Percentiles rank a stretch among this genome's conserved stretches.
phyloP scores from a whole-genome alignment of 805 yeast species.

The Phaffomyces opuntiae region DNA sequence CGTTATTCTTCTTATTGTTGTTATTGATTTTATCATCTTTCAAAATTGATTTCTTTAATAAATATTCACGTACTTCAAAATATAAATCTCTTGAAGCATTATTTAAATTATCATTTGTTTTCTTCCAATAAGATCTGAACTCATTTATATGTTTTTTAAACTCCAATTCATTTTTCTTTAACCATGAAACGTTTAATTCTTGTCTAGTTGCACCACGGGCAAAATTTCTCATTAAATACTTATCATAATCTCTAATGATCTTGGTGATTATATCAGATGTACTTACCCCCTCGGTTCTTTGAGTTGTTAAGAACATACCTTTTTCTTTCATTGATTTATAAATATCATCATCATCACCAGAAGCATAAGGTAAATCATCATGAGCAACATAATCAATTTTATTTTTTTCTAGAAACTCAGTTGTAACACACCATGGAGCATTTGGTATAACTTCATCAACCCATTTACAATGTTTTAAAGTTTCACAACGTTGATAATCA shows the following conservation, averaged over 20 bases:
- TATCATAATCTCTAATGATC: slow-evolving; percentile 92
- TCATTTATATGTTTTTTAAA: slow-evolving; percentile 84
- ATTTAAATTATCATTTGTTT: slow-evolving; percentile 59
- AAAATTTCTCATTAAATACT: slow-evolving; percentile 92
- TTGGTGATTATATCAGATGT: slow-evolving; percentile 95
- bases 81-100: slow-evolving; percentile 76
- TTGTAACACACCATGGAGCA: slow-evolving; percentile 94
- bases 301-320: slow-evolving; percentile 91
- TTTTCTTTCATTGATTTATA: slow-evolving; percentile 85
- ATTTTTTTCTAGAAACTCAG: slow-evolving; percentile 72
- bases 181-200: slow-evolving; percentile 94
- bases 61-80: slow-evolving; percentile 73
- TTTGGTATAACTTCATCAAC: slow-evolving; percentile 93
- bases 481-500: slow-evolving; percentile 83
- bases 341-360: slow-evolving; percentile 84
- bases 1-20: slow-evolving; percentile 9
- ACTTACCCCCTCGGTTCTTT: slow-evolving; percentile 93
- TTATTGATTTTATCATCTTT: slow-evolving; percentile 17
- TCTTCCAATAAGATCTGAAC: slow-evolving; percentile 80
- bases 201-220: slow-evolving; percentile 97
- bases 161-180: slow-evolving; percentile 93
- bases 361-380: slow-evolving; percentile 92
- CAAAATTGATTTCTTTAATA: slow-evolving; percentile 38
- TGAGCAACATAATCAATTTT: slow-evolving; percentile 95
- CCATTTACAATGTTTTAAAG: slow-evolving; percentile 92